These are phyloP conservation scores for Chalciporus pseudorubinellus DNA, from an alignment of 768 basidiomycete genomes.

Conservation along the genomic window DNA sequence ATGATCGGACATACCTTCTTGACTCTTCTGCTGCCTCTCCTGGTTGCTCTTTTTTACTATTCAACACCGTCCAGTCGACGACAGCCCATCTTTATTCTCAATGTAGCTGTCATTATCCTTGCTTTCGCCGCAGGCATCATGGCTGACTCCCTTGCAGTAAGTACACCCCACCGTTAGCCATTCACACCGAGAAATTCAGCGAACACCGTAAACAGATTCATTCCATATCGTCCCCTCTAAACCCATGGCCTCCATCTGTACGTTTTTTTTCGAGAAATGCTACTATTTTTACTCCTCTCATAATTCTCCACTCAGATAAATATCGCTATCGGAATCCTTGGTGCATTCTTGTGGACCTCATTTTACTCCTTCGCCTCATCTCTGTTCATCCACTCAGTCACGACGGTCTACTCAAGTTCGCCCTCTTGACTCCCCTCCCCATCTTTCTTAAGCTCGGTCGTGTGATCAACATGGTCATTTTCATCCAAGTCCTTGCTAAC, in stretches of 20 bases:
- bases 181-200: not conserved
- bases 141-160: constrained; percentile 22
- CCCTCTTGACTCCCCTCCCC: constrained; percentile 20
- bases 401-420: constrained; percentile 17
- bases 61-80: constrained; percentile 25
- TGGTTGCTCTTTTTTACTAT: constrained; percentile 31
- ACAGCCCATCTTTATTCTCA: constrained; percentile 30
- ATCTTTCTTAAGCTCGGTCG: constrained; percentile 30
- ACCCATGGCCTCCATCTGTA: constrained; percentile 23
- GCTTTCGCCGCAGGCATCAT: constrained; percentile 22
- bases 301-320: constrained; percentile 8
- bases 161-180: not conserved
- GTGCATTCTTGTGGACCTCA: constrained; percentile 29
- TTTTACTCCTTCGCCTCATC: constrained; percentile 27
- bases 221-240: constrained; percentile 21
- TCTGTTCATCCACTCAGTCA: constrained; percentile 24
- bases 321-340: constrained; percentile 31
- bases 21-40: constrained; percentile 30
- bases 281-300: not conserved
- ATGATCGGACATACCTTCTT: constrained; percentile 32
- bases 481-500: constrained; percentile 22
- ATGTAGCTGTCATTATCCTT: constrained; percentile 20
- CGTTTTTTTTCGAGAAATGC: not conserved
- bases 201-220: constrained; percentile 23
- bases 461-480: constrained; percentile 26